A percentile compares a stretch with the other conserved stretches of the same genome.
These are phyloP conservation scores for Phyllosticta capitalensis DNA, from an alignment of 2,329 filamentous ascomycete genomes.

Conservation along the genomic window DNA sequence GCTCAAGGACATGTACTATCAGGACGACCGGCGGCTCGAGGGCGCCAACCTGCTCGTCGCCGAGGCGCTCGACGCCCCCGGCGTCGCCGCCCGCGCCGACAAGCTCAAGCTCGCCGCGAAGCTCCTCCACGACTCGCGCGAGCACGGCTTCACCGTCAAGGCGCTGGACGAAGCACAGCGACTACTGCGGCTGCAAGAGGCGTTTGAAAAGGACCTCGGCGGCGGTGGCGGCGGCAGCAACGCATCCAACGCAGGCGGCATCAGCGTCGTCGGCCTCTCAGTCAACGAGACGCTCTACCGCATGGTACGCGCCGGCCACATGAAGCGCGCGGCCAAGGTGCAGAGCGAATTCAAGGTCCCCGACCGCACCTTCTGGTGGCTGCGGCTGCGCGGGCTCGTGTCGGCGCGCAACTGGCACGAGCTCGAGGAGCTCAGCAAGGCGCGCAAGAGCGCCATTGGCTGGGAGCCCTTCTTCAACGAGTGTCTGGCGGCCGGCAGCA, in stretches of 20 bases:
- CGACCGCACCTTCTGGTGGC: conserved; percentile 85
- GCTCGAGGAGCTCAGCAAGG: conserved; percentile 73
- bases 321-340: conserved; percentile 76
- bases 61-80: conserved; percentile 68
- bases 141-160: conserved; percentile 63
- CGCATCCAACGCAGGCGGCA: conserved; percentile 29
- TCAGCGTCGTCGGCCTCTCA: conserved; percentile 66
- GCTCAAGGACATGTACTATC: conserved; percentile 93
- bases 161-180: conserved; percentile 70
- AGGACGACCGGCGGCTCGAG: conserved; percentile 84
- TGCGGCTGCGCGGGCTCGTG: conserved; percentile 75
- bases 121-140: conserved; percentile 73
- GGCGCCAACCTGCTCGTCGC: conserved; percentile 79
- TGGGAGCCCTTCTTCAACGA: conserved; percentile 98
- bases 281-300: conserved; percentile 90
- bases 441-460: conserved; percentile 79
- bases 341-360: conserved; percentile 87
- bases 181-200: conserved; percentile 76
- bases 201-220: conserved; percentile 71
- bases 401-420: conserved; percentile 87
- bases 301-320: conserved; percentile 70
- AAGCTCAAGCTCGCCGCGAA: conserved; percentile 83
- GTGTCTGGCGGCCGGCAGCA: conserved; percentile 78
- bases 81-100: conserved; percentile 61
- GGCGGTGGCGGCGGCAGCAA: conserved; percentile 28